A percentile compares a stretch with the other conserved stretches of the same genome.
Conservation (phyloP, 768 basidiomycete species). For the Russula sp. region DNA sequence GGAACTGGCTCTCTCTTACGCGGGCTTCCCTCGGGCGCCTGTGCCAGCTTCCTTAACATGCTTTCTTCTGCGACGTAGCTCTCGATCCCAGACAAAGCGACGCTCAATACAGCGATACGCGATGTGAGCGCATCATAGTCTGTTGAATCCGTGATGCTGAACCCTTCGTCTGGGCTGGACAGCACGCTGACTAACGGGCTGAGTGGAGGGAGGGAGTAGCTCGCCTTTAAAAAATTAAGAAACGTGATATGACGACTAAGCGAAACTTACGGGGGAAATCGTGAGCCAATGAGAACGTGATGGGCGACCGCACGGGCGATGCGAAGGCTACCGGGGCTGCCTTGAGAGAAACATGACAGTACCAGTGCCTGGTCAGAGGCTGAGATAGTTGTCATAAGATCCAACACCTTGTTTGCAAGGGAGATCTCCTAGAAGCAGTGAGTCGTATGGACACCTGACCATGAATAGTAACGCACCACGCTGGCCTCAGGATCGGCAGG, state of each 20-base stretch:
- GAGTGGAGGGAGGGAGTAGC: slow-evolving; percentile 50
- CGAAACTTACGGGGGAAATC: slow-evolving; percentile 11
- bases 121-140: slow-evolving; percentile 61
- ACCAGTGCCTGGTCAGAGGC: slow-evolving; percentile 52
- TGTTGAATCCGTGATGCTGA: slow-evolving; percentile 34
- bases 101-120: slow-evolving; percentile 54
- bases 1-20: slow-evolving; percentile 41
- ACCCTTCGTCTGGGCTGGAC: slow-evolving; percentile 43
- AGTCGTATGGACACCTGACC: not conserved
- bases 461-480: slow-evolving; percentile 4
- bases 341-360: slow-evolving; percentile 50
- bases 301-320: slow-evolving; percentile 61
- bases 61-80: slow-evolving; percentile 53
- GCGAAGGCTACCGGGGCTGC: slow-evolving; percentile 48
- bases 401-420: slow-evolving; percentile 47
- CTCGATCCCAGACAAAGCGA: slow-evolving; percentile 56
- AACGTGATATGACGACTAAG: slow-evolving; percentile 15
- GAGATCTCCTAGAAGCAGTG: slow-evolving; percentile 42
- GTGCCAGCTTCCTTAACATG: slow-evolving; percentile 12
- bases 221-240: slow-evolving; percentile 25
- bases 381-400: slow-evolving; percentile 41
- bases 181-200: slow-evolving; percentile 51
- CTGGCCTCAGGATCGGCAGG: slow-evolving; percentile 34
- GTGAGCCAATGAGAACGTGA: slow-evolving; percentile 42
- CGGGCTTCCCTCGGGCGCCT: slow-evolving; percentile 31